These are phyloP conservation scores for Iodosphaeria phyllophila DNA, from an alignment of 2,329 filamentous ascomycete genomes.

Conservation along the genomic window DNA sequence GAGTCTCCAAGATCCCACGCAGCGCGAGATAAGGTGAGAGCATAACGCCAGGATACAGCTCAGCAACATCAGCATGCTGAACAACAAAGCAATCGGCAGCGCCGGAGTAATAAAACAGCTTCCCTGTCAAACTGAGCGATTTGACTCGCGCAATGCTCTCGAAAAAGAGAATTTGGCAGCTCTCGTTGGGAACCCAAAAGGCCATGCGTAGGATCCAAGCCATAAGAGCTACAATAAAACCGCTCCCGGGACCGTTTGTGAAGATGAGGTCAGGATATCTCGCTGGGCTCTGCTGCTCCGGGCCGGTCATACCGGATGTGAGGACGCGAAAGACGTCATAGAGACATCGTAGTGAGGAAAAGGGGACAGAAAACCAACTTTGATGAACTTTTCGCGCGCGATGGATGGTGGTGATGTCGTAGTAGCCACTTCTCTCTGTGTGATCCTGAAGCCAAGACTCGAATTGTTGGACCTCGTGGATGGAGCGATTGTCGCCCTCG, in stretches of 20 bases:
- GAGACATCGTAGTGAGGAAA: constrained; percentile 49
- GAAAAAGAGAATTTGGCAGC: constrained; percentile 64
- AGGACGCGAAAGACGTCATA: constrained; percentile 40
- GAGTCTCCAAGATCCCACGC: too few species aligned
- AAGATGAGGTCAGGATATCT: constrained; percentile 64
- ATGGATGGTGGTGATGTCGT: constrained; percentile 48
- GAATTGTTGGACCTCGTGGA: constrained; percentile 43
- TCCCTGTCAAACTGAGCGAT: constrained; percentile 69
- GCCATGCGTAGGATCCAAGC: constrained; percentile 29
- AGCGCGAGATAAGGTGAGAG: neutral
- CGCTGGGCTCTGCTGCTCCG: too few species aligned
- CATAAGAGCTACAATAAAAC: constrained; percentile 49
- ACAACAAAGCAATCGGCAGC: constrained; percentile 67
- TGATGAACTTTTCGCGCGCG: constrained; percentile 74
- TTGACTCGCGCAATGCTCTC: constrained; percentile 84
- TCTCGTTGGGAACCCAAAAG: constrained; percentile 23
- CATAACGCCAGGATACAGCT: neutral
- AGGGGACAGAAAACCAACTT: constrained; percentile 51
- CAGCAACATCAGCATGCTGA: constrained; percentile 55
- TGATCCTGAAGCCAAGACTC: constrained; percentile 7
- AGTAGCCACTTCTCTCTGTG: constrained; percentile 17
- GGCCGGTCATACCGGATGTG: constrained; percentile 6
- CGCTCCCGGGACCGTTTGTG: constrained; percentile 78
- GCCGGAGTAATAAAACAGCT: constrained; percentile 42
- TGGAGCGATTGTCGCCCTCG: constrained; percentile 56